phyloP scores from a whole-genome alignment of 768 basidiomycete species.

The Pulveroboletus ravenelii region DNA sequence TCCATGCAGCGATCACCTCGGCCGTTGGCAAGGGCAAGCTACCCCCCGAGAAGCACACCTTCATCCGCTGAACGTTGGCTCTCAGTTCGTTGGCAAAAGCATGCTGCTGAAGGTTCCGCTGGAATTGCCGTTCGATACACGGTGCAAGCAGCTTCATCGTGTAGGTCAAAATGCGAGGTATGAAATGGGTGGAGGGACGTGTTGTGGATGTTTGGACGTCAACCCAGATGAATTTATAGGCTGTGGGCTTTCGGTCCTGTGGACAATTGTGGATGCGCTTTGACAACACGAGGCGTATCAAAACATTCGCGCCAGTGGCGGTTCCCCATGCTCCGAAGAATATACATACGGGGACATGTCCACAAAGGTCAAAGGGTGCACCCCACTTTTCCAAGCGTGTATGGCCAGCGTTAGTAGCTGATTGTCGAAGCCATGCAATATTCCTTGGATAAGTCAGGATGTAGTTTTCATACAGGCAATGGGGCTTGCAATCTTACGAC shows the following conservation, averaged over 20 bases:
- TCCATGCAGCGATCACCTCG: slow-evolving; percentile 21
- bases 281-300: slow-evolving; percentile 26
- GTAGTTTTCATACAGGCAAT: not conserved
- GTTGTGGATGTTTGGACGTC: not conserved
- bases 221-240: slow-evolving; percentile 16
- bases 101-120: slow-evolving; percentile 7
- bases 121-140: slow-evolving; percentile 10
- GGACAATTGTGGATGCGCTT: slow-evolving; percentile 25
- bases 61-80: slow-evolving; percentile 14
- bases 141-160: slow-evolving; percentile 6
- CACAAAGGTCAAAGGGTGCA: not conserved
- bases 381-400: not conserved
- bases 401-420: not conserved
- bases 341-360: not conserved
- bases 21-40: slow-evolving; percentile 17
- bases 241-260: slow-evolving; percentile 14
- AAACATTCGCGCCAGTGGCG: slow-evolving; percentile 13
- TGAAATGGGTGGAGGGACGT: not conserved
- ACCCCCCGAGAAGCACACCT: slow-evolving; percentile 11
- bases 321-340: slow-evolving; percentile 6
- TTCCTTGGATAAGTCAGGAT: not conserved
- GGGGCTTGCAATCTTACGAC: not conserved
- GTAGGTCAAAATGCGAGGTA: not conserved
- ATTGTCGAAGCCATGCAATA: not conserved
- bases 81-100: slow-evolving; percentile 12